phyloP scores from a whole-genome alignment of 2,329 filamentous ascomycete genomes.

The Fusarium palustre region DNA sequence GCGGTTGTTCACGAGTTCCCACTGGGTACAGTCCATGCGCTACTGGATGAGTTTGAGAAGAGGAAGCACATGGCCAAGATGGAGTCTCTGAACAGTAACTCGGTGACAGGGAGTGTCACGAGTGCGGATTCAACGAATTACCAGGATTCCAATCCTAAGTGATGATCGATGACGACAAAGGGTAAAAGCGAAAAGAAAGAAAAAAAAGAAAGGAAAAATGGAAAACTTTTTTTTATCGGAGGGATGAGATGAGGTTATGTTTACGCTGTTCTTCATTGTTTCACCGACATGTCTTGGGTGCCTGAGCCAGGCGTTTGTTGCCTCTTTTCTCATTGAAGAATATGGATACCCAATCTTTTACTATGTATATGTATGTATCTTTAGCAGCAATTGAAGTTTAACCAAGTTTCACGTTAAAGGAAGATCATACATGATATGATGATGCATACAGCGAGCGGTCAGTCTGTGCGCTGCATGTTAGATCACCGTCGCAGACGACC shows the following conservation, averaged over 20 bases:
- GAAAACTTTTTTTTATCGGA: neutral
- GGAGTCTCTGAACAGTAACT: constrained; percentile 23
- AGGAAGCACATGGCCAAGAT: constrained; percentile 37
- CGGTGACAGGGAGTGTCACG: constrained; percentile 22
- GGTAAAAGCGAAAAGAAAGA: neutral
- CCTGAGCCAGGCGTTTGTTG: neutral
- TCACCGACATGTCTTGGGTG: neutral
- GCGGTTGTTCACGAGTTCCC: constrained; percentile 28
- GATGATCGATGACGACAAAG: neutral
- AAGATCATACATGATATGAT: neutral
- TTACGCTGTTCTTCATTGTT: neutral
- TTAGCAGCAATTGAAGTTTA: neutral
- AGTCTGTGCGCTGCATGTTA: neutral
- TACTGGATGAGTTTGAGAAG: constrained; percentile 38
- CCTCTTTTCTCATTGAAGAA: neutral
- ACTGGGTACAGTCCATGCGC: constrained; percentile 31
- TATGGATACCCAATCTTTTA: neutral
- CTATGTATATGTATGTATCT: too few relatives aligned
- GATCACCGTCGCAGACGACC: neutral
- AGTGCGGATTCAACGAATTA: constrained; percentile 23
- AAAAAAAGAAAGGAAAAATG: neutral
- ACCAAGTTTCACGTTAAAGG: neutral
- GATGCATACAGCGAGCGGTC: neutral
- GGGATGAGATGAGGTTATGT: constrained; percentile 1
- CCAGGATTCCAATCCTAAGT: constrained; percentile 13